Conservation (phyloP, 805 yeast genomes). For the Brettanomyces custersianus region DNA sequence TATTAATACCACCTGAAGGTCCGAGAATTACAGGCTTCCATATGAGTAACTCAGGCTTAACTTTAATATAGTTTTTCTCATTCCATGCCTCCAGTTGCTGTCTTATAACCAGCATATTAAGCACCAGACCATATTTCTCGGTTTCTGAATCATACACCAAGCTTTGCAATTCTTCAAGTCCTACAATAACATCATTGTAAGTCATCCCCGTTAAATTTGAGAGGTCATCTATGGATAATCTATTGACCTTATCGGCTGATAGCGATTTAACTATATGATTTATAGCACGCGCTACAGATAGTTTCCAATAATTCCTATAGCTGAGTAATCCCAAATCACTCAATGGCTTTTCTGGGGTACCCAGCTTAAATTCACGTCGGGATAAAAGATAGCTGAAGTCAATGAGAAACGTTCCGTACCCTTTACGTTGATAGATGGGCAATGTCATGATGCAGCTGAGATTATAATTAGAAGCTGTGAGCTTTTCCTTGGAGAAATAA, state of each 20-base stretch:
- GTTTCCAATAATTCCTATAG: slow-evolving; percentile 81
- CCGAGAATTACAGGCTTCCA: slow-evolving; percentile 86
- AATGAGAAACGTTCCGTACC: slow-evolving; percentile 82
- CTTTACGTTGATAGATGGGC: slow-evolving; percentile 80
- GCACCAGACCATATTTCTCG: slow-evolving; percentile 41
- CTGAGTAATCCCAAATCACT: slow-evolving; percentile 80
- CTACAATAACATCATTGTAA: slow-evolving; percentile 77
- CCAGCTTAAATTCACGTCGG: slow-evolving; percentile 64
- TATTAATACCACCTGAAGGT: slow-evolving; percentile 77
- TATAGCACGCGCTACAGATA: slow-evolving; percentile 47
- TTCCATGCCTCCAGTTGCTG: slow-evolving; percentile 41
- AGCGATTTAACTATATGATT: neutral
- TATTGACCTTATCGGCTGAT: slow-evolving; percentile 3
- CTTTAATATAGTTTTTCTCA: slow-evolving; percentile 37
- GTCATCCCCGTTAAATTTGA: slow-evolving; percentile 76
- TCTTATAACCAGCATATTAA: slow-evolving; percentile 38
- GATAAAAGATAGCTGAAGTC: slow-evolving; percentile 82
- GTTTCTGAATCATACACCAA: slow-evolving; percentile 39
- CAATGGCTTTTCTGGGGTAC: slow-evolving; percentile 94
- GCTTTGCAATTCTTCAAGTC: slow-evolving; percentile 68
- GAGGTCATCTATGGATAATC: slow-evolving; percentile 49
- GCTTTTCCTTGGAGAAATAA: slow-evolving; percentile 83
- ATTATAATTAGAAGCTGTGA: slow-evolving; percentile 68
- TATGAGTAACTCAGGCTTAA: slow-evolving; percentile 47
- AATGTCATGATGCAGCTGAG: slow-evolving; percentile 85